Evolutionary conservation across 2,329 filamentous ascomycete genomes (phyloP).

Genomic region (Fusarium pilosicola): DNA sequence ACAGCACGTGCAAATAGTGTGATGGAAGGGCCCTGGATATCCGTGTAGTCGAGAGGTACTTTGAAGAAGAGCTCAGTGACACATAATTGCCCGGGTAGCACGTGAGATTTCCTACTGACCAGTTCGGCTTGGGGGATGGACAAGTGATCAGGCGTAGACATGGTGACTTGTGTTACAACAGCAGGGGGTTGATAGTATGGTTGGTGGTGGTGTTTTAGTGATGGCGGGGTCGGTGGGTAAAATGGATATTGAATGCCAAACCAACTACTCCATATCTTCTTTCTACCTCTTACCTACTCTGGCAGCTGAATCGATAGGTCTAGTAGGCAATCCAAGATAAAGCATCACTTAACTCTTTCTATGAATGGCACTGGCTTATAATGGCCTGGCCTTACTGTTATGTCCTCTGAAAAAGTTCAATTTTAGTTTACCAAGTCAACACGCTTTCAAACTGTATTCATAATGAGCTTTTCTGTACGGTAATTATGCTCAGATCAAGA

Average conservation of each 20-base stretch:
- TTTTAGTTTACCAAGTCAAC: background rate
- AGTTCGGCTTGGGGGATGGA: conserved; percentile 52
- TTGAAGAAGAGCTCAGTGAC: conserved; percentile 88
- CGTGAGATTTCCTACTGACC: conserved; percentile 55
- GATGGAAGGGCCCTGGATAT: conserved; percentile 69
- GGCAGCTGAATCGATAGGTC: background rate
- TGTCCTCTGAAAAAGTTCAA: background rate
- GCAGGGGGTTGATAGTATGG: background rate
- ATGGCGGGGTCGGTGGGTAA: conserved; percentile 28
- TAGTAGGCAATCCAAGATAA: background rate
- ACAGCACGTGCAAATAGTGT: conserved; percentile 82
- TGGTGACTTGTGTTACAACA: conserved; percentile 2
- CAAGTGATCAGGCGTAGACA: conserved; percentile 26
- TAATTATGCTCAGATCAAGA: background rate
- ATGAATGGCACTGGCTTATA: background rate
- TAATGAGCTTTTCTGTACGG: too few species aligned
- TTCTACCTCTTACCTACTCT: background rate
- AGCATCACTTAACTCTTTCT: background rate
- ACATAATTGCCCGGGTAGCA: conserved; percentile 71
- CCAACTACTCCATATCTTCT: too few species aligned
- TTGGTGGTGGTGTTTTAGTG: conserved; percentile 5
- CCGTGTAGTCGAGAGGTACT: conserved; percentile 81
- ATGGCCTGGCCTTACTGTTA: background rate
- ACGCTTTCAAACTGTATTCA: too few species aligned
- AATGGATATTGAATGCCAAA: background rate